Conservation (phyloP, 495 filamentous ascomycete species). For the Trichoderma parareesei region DNA sequence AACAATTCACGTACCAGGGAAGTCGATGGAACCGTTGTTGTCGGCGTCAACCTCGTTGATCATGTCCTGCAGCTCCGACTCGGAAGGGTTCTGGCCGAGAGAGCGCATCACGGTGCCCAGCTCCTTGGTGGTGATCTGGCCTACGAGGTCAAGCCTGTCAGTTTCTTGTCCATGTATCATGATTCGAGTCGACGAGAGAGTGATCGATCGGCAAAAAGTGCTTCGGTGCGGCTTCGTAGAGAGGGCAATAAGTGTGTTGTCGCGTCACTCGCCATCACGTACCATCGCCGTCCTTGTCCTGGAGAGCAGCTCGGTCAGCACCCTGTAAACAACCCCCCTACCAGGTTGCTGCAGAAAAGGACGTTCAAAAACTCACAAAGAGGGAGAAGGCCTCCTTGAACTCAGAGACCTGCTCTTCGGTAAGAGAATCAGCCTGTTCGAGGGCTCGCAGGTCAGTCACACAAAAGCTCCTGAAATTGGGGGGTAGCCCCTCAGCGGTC, state of each 20-base stretch:
- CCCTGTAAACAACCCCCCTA: neutral
- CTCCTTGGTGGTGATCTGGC: slow-evolving; percentile 99
- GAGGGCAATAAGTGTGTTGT: slow-evolving; percentile 10
- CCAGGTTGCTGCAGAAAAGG: neutral
- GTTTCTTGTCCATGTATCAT: neutral
- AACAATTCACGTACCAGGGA: slow-evolving; percentile 64
- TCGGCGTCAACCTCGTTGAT: slow-evolving; percentile 99
- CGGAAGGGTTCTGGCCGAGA: slow-evolving; percentile 97
- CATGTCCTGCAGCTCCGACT: slow-evolving; percentile 99
- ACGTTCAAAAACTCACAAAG: slow-evolving; percentile 65
- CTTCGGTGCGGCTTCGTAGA: neutral
- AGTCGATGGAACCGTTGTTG: slow-evolving; percentile 99
- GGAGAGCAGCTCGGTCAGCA: slow-evolving; percentile 16
- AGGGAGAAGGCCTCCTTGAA: slow-evolving; percentile 99
- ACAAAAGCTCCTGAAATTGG: slow-evolving; percentile 10
- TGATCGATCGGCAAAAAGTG: neutral
- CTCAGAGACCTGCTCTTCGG: slow-evolving; percentile 99
- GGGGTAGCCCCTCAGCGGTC: slow-evolving; percentile 10
- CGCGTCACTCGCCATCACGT: slow-evolving; percentile 36
- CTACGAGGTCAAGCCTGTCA: slow-evolving; percentile 35
- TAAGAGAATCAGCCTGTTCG: slow-evolving; percentile 77
- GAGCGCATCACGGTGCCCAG: slow-evolving; percentile 98
- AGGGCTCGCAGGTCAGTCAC: slow-evolving; percentile 19
- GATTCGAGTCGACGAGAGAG: neutral
- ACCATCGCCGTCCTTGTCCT: slow-evolving; percentile 99